A percentile compares a stretch with the other conserved stretches of the same genome.
Evolutionary conservation across 305 asterid species (phyloP).

Genomic region (Ilex paraguariensis): DNA sequence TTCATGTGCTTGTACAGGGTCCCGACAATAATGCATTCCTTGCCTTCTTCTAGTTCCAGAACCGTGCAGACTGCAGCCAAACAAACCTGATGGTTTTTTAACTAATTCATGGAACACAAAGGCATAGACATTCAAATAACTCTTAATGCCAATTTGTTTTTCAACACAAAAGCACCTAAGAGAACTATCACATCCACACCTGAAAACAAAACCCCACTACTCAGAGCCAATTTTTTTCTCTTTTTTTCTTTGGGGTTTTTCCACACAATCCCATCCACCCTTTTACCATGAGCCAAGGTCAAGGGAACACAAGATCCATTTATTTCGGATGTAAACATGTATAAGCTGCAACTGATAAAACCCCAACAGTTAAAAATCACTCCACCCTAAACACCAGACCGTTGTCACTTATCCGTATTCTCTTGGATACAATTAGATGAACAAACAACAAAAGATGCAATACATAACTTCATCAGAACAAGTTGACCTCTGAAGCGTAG

Average conservation of each 20-base stretch:
- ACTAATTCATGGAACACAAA: conserved; percentile 10
- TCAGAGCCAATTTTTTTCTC: too few species aligned
- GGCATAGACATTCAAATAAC: neutral
- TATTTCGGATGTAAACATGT: too few species aligned
- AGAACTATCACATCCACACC: too few species aligned
- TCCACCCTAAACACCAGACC: neutral
- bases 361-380: too few species aligned
- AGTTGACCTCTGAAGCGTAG: neutral
- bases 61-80: conserved; percentile 75
- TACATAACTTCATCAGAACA: neutral
- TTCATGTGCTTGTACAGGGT: conserved; percentile 93
- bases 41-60: conserved; percentile 77
- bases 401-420: neutral
- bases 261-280: too few species aligned
- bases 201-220: too few species aligned
- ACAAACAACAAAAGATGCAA: neutral
- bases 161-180: too few species aligned
- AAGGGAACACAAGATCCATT: too few species aligned
- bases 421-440: neutral
- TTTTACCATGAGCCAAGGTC: too few species aligned
- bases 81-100: conserved; percentile 6
- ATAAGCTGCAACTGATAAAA: too few species aligned
- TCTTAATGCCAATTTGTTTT: too few species aligned
- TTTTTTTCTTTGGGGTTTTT: too few species aligned
- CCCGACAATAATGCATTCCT: conserved; percentile 84